These are phyloP conservation scores for Dimargaris verticillata DNA, from an alignment of 192 early-diverging fungal species.

Conservation along the genomic window DNA sequence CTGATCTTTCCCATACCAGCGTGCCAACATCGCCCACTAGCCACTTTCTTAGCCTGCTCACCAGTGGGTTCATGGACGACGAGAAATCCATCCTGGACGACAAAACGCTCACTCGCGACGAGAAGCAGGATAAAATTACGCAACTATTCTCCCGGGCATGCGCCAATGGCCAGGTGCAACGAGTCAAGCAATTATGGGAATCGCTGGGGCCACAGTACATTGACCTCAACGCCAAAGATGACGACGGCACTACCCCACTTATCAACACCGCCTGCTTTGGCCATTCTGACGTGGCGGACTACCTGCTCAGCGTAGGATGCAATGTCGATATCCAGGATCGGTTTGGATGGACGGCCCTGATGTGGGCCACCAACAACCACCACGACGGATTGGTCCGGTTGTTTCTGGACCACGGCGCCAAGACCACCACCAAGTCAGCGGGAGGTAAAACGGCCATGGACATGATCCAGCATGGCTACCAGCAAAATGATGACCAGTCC, in stretches of 20 bases:
- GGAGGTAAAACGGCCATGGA: conserved; percentile 60
- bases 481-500: not conserved
- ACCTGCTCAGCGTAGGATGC: conserved; percentile 57
- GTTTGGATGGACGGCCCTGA: conserved; percentile 78
- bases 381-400: conserved; percentile 52
- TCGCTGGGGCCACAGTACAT: conserved; percentile 36
- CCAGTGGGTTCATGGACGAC: conserved; percentile 5
- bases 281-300: conserved; percentile 45
- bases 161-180: conserved; percentile 54
- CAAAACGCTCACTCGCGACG: conserved; percentile 15
- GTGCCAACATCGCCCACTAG: conserved; percentile 1
- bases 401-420: conserved; percentile 66
- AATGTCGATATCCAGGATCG: conserved; percentile 62
- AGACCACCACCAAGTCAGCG: conserved; percentile 40
- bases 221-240: conserved; percentile 65
- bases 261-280: conserved; percentile 84
- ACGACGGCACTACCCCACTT: conserved; percentile 71
- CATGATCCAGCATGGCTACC: conserved; percentile 31
- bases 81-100: conserved; percentile 3
- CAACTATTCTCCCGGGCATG: conserved; percentile 49
- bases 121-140: conserved; percentile 39
- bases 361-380: conserved; percentile 80
- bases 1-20: not conserved
- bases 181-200: conserved; percentile 41
- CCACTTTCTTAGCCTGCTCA: conserved; percentile 9